These are phyloP conservation scores for Eutrema japonicum DNA, from an alignment of 345 rosid species.

Conservation along the genomic window DNA sequence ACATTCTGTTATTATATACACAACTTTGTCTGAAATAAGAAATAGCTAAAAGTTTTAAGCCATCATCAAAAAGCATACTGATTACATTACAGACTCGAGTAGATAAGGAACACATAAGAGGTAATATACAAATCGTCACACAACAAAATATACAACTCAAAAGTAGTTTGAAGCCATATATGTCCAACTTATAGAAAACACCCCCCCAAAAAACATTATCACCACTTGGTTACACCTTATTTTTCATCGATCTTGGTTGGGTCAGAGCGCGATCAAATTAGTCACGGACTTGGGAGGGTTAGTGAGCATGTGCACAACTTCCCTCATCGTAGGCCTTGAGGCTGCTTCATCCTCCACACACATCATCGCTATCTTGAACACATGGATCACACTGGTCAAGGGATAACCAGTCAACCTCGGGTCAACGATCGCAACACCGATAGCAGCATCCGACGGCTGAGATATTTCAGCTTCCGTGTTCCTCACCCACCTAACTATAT, in stretches of 20 bases:
- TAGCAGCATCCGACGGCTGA: constrained; percentile 68
- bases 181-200: constrained; percentile 8
- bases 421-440: constrained; percentile 68
- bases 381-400: constrained; percentile 56
- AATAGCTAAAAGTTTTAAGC: neutral
- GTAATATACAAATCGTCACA: constrained; percentile 37
- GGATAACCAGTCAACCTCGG: constrained; percentile 68
- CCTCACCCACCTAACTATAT: constrained; percentile 91
- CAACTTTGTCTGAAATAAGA: constrained; percentile 8
- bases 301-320: constrained; percentile 80
- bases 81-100: constrained; percentile 22
- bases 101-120: constrained; percentile 13
- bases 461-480: constrained; percentile 66
- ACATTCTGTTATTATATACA: neutral
- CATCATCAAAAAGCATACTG: constrained; percentile 11
- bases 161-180: constrained; percentile 12
- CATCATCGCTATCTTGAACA: constrained; percentile 79
- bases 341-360: constrained; percentile 78
- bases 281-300: constrained; percentile 62
- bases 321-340: constrained; percentile 85
- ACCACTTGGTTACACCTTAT: constrained; percentile 20
- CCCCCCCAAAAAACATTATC: constrained; percentile 26
- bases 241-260: constrained; percentile 1
- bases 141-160: constrained; percentile 27
- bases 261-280: constrained; percentile 44